A percentile compares a stretch with the other conserved stretches of the same genome.
Conservation (phyloP, 2,329 filamentous ascomycete genomes). For the Beauveria medogensis region DNA sequence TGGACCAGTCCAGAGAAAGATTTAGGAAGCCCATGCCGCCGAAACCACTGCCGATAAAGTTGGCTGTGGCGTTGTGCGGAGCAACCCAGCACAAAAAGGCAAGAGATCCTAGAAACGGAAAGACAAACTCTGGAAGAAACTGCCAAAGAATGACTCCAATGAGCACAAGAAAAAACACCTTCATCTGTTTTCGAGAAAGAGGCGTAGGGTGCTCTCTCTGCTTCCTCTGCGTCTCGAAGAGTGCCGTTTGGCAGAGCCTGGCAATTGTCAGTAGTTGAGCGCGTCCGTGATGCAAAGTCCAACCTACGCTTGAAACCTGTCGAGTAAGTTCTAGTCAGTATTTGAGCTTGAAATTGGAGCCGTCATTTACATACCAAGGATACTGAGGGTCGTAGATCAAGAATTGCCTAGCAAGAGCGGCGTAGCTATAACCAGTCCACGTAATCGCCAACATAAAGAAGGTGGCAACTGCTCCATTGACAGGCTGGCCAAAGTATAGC, state of each 20-base stretch:
- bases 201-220: slow-evolving; percentile 41
- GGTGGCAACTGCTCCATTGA: slow-evolving; percentile 45
- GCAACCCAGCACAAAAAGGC: slow-evolving; percentile 58
- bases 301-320: slow-evolving; percentile 30
- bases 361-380: slow-evolving; percentile 16
- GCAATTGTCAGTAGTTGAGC: not conserved
- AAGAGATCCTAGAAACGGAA: slow-evolving; percentile 50
- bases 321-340: not conserved
- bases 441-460: slow-evolving; percentile 54
- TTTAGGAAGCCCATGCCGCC: slow-evolving; percentile 56
- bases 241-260: slow-evolving; percentile 43
- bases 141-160: slow-evolving; percentile 50
- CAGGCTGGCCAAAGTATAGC: slow-evolving; percentile 45
- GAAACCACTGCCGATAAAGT: slow-evolving; percentile 53
- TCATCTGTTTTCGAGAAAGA: slow-evolving; percentile 44
- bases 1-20: slow-evolving; percentile 52
- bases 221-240: slow-evolving; percentile 49
- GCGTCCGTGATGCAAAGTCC: not conserved
- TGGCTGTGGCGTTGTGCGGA: slow-evolving; percentile 46
- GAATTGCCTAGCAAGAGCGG: slow-evolving; percentile 48
- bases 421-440: slow-evolving; percentile 51
- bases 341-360: too few relatives aligned
- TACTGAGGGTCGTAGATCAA: slow-evolving; percentile 49
- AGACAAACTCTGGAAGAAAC: slow-evolving; percentile 52
- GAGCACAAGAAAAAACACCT: slow-evolving; percentile 47